Evolutionary conservation across 768 basidiomycete genomes (phyloP).

Genomic region (Cystobasidium onofrii): DNA sequence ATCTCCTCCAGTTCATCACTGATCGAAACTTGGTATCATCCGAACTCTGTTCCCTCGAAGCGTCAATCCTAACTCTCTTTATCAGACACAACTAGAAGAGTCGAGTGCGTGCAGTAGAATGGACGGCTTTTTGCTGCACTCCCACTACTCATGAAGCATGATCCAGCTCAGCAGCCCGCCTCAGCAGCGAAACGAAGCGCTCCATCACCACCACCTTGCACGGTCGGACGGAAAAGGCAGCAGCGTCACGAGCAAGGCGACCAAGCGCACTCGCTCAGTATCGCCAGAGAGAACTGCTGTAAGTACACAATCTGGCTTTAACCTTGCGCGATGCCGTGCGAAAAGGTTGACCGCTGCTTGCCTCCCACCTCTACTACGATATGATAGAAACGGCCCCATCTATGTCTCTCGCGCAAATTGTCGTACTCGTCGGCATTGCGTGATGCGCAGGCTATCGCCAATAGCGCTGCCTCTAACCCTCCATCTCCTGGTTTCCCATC

Average conservation of each 20-base stretch:
- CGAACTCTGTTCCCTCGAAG: no score
- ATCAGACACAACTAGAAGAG: no score
- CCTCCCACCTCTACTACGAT: no score
- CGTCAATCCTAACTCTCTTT: no score
- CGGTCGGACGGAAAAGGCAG: not conserved
- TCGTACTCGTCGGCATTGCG: conserved; percentile 4
- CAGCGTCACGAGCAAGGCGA: not conserved
- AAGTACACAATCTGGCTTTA: no score
- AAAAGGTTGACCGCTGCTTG: no score
- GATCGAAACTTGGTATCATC: no score
- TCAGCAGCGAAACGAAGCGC: not conserved
- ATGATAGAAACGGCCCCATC: conserved; percentile 19
- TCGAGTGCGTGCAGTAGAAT: no score
- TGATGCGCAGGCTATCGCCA: not conserved
- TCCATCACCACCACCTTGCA: not conserved
- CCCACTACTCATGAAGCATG: not conserved
- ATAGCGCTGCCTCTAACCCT: not conserved
- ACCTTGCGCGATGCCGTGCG: no score
- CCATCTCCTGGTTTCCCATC: not conserved
- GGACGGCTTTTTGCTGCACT: no score
- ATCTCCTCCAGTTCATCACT: no score
- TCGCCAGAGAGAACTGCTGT: conserved; percentile 2
- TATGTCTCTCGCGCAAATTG: not conserved
- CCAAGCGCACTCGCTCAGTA: conserved; percentile 8
- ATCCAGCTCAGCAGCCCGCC: not conserved